A percentile compares a stretch with the other conserved stretches of the same genome.
Conservation (phyloP, 169 alveolate genomes). For the Besnoitia besnoiti region DNA sequence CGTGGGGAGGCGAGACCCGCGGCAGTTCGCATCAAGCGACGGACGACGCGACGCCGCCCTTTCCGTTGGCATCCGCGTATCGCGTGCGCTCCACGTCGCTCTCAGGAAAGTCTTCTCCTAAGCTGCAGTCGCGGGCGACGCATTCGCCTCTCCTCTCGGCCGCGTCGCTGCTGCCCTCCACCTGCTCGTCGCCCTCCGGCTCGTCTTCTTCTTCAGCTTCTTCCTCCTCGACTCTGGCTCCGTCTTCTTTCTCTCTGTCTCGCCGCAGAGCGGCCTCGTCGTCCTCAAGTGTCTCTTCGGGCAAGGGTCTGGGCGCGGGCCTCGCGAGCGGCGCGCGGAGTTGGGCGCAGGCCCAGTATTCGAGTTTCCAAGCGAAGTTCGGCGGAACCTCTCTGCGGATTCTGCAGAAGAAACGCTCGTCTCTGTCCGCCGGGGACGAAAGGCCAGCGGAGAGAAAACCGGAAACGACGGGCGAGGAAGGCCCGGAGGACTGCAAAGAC, state of each 20-base stretch:
- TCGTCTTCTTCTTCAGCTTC: constrained; percentile 6
- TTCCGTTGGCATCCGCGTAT: no score
- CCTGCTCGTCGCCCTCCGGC: not conserved
- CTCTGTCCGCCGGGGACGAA: not conserved
- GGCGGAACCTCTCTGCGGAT: not conserved
- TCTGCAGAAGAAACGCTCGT: not conserved
- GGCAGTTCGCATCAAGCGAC: not conserved
- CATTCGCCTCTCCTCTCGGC: not conserved
- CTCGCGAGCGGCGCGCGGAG: not conserved
- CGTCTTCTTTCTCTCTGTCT: not conserved
- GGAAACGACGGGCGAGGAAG: not conserved
- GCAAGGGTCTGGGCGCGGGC: not conserved
- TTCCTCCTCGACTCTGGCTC: not conserved
- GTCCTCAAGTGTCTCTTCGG: not conserved
- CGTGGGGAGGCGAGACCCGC: not conserved
- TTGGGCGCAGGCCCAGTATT: constrained; percentile 21
- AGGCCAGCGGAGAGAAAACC: not conserved
- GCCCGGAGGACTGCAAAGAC: not conserved
- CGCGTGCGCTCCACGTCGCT: no score
- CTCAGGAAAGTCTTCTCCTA: no score
- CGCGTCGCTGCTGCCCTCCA: not conserved
- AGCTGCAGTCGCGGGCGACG: no score
- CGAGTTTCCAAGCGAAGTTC: not conserved
- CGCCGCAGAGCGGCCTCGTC: not conserved
- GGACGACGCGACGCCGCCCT: not conserved